Base-by-base conservation (phyloP, 768 basidiomycete genomes). In the Psilocybe subaeruginosa region DNA sequence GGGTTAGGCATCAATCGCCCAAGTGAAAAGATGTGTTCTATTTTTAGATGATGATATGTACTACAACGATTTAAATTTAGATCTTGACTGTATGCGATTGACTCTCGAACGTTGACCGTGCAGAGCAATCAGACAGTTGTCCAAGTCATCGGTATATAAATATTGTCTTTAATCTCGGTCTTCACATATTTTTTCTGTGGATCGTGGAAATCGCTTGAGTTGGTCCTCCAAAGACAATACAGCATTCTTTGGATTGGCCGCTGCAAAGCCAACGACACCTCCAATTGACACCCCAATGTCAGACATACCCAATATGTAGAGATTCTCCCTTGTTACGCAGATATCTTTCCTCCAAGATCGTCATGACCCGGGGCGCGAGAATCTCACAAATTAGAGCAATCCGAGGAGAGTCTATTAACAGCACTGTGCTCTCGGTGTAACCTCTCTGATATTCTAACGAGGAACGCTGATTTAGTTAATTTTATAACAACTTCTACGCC, bases 371-470 rank as follows among this genome's bases (percentile, higher is more conserved):
- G 41, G 37, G 55, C 17, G 43, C 33, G 27, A 54, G 41, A 41
- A 48, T 27, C 16, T 50, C 31, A 49, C 27, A 50, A 55, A 55
- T 55, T 50, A 55, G 29, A 54, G 35, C 37, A 54, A 50, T 54
- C 59, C 59, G 59, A 60, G 59, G 53, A 47, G 52, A 41, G 33
- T 9, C 59, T 45, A 27, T 27, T 54, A 31, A 41, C 49, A 41
- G 14, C 30, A 54, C 46, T 39, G 37, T 19, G 8, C 59, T 60
- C 52, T 60, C 59, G 59, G 59, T 60, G 59, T 55, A 60, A 60
- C 53, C 46, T 55, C 27, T 55, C 35, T 35, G 46, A 54, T 46
- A 54, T 55, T 60, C 29, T 54, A 48, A 19, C 33, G 45, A 46
- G 19, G 6, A 39, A 58, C 41, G 37, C 35, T 30, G 8, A 48